Conservation (phyloP, 371 early-diverging fungal genomes). For the Capniomyces stellatus region DNA sequence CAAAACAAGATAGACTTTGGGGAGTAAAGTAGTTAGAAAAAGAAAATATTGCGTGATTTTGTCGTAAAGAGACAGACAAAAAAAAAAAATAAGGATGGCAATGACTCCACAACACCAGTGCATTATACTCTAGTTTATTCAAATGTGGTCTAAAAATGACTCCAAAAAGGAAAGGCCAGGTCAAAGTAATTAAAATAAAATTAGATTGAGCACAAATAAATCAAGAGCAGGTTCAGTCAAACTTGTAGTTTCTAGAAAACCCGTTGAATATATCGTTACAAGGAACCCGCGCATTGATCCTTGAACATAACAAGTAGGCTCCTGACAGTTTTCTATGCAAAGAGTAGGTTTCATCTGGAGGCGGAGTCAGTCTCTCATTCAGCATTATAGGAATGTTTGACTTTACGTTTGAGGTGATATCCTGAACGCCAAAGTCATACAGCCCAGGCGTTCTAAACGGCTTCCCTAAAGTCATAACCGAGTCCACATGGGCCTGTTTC, state of each 20-base stretch:
- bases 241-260: conserved; percentile 30
- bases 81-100: no score
- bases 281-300: conserved; percentile 56
- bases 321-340: conserved; percentile 90
- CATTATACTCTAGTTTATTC: no score
- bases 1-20: no score
- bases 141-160: no score
- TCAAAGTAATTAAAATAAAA: no score
- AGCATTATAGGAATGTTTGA: conserved; percentile 88
- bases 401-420: conserved; percentile 62
- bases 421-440: conserved; percentile 66
- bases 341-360: conserved; percentile 91
- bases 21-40: no score
- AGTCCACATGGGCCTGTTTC: conserved; percentile 76
- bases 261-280: conserved; percentile 25
- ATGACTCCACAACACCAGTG: no score
- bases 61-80: no score
- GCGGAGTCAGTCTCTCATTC: conserved; percentile 79
- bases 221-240: no score
- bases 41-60: no score
- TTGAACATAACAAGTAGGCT: conserved; percentile 78
- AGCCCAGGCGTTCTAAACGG: conserved; percentile 52
- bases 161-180: no score
- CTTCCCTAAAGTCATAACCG: conserved; percentile 68
- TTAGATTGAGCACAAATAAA: no score